These are phyloP conservation scores for Colletotrichum acutatum DNA, from an alignment of 2,329 filamentous ascomycete genomes.

Conservation along the genomic window DNA sequence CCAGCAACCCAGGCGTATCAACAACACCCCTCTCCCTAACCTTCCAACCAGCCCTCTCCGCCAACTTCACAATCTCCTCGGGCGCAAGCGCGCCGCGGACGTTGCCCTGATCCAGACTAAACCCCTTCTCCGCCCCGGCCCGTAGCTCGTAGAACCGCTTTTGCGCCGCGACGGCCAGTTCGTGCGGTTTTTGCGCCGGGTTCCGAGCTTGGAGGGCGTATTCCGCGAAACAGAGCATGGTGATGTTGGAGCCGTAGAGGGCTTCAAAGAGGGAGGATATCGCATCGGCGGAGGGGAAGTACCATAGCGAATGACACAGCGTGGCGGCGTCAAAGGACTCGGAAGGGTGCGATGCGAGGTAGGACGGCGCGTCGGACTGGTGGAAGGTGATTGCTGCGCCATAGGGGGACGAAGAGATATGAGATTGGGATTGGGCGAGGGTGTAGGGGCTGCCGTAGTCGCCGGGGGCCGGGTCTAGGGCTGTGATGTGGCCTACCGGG, in stretches of 20 bases:
- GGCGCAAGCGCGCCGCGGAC: slow-evolving; percentile 27
- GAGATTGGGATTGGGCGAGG: slow-evolving; percentile 23
- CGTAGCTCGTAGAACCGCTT: slow-evolving; percentile 7
- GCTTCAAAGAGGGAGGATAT: slow-evolving; percentile 12
- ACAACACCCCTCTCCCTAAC: slow-evolving; percentile 6
- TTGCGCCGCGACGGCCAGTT: slow-evolving; percentile 27
- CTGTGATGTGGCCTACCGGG: slow-evolving; percentile 18
- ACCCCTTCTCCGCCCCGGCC: neutral
- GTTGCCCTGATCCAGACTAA: slow-evolving; percentile 8
- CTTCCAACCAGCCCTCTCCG: slow-evolving; percentile 21
- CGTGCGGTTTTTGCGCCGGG: slow-evolving; percentile 22
- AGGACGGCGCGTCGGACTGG: slow-evolving; percentile 12
- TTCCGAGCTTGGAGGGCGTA: slow-evolving; percentile 3
- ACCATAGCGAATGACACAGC: slow-evolving; percentile 33
- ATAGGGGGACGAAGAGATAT: slow-evolving; percentile 13
- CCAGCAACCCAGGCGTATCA: slow-evolving; percentile 29
- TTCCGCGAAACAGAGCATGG: slow-evolving; percentile 26
- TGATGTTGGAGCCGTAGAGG: neutral
- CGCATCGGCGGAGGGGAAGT: slow-evolving; percentile 16
- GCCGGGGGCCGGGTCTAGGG: slow-evolving; percentile 27
- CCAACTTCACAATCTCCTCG: slow-evolving; percentile 17
- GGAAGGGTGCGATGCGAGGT: slow-evolving; percentile 5
- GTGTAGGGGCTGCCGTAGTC: slow-evolving; percentile 31
- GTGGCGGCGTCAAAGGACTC: slow-evolving; percentile 15
- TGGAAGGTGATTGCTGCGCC: slow-evolving; percentile 14